Evolutionary conservation across 768 basidiomycete species (phyloP).

Genomic region (Kwoniella botswanensis): DNA sequence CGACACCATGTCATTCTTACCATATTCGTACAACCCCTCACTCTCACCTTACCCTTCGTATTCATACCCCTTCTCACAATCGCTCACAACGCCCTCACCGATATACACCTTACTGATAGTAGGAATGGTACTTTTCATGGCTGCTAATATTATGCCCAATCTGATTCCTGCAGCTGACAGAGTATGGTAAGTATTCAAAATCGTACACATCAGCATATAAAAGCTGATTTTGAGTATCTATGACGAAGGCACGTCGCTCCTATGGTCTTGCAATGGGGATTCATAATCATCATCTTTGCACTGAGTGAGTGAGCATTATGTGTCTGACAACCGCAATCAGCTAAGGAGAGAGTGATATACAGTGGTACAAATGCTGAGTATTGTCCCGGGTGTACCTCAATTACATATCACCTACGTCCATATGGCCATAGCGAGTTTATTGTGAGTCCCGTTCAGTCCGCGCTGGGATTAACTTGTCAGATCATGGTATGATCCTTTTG

Average conservation of each 20-base stretch:
- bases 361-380: constrained; percentile 38
- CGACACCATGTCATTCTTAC: constrained; percentile 18
- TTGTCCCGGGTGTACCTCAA: constrained; percentile 44
- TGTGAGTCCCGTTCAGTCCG: constrained; percentile 31
- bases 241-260: constrained; percentile 41
- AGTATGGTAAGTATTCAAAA: constrained; percentile 32
- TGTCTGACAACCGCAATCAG: neutral
- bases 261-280: constrained; percentile 44
- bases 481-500: neutral
- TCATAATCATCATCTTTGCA: constrained; percentile 43
- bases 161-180: constrained; percentile 38
- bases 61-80: constrained; percentile 6
- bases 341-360: neutral
- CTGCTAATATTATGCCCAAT: constrained; percentile 39
- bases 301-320: constrained; percentile 33
- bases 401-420: constrained; percentile 54
- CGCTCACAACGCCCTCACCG: constrained; percentile 28
- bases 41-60: constrained; percentile 22
- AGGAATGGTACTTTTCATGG: constrained; percentile 49
- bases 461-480: neutral
- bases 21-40: constrained; percentile 12
- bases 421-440: constrained; percentile 44
- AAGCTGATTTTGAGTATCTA: neutral
- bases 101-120: constrained; percentile 46
- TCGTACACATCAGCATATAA: neutral